These are phyloP conservation scores for Pseudoscleropodium purum DNA, from an alignment of 225 moss, liverwort and hornwort genomes.

Conservation along the genomic window DNA sequence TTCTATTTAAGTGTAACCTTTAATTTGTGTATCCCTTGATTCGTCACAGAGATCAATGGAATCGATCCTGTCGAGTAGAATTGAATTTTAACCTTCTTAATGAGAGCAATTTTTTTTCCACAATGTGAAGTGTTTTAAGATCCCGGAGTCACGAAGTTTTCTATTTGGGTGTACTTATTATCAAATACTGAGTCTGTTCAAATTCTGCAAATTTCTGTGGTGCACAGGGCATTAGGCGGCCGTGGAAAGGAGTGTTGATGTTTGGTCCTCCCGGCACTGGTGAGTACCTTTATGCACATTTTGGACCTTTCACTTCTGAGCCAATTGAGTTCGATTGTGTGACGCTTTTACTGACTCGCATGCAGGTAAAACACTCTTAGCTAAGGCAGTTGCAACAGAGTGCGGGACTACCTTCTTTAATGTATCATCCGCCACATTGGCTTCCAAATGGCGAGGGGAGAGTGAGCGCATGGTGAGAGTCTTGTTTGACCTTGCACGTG, in stretches of 20 bases:
- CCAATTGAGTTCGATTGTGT: not conserved
- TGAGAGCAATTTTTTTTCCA: not conserved
- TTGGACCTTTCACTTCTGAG: not conserved
- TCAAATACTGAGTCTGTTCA: not conserved
- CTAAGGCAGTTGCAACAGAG: slow-evolving; percentile 95
- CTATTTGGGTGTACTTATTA: not conserved
- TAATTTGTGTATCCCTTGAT: not conserved
- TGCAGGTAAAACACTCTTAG: slow-evolving; percentile 84
- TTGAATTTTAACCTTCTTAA: not conserved
- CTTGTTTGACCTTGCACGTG: slow-evolving; percentile 96
- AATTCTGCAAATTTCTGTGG: not conserved
- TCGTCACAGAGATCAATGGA: not conserved
- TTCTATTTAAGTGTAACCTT: not conserved
- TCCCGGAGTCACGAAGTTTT: not conserved
- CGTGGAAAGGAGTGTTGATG: slow-evolving; percentile 99
- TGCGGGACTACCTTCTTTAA: slow-evolving; percentile 99
- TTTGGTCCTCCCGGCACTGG: slow-evolving; percentile 99
- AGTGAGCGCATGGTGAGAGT: slow-evolving; percentile 99
- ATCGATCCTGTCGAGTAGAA: not conserved
- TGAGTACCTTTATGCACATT: not conserved
- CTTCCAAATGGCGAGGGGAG: slow-evolving; percentile 99
- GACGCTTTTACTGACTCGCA: not conserved
- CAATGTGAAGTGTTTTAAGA: not conserved
- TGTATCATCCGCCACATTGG: slow-evolving; percentile 94
- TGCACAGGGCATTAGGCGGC: slow-evolving; percentile 92